A percentile compares a stretch with the other conserved stretches of the same genome.
Evolutionary conservation across 1,139 yeast genomes (phyloP).

Genomic region (Hyphopichia burtonii): DNA sequence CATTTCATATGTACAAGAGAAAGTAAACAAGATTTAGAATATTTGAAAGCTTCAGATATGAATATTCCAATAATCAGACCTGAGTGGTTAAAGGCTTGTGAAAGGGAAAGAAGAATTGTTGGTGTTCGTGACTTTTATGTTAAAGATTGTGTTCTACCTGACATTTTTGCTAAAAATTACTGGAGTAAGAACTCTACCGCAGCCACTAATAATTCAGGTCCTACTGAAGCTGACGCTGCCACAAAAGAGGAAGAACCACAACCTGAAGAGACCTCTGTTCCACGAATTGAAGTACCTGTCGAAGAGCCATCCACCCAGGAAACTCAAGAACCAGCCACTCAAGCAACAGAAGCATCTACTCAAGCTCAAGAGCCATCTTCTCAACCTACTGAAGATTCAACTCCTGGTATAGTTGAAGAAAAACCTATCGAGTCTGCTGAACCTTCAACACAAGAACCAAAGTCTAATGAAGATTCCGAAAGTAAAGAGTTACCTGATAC

Average conservation of each 20-base stretch:
- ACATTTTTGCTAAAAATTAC: constrained; percentile 43
- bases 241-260: not conserved
- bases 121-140: constrained; percentile 88
- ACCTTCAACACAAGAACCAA: not conserved
- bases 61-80: constrained; percentile 95
- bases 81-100: constrained; percentile 96
- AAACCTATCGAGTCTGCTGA: constrained; percentile 15
- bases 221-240: not conserved
- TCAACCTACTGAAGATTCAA: not conserved
- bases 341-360: not conserved
- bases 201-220: not conserved
- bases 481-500: not conserved
- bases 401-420: not conserved
- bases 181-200: constrained; percentile 26
- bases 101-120: constrained; percentile 80
- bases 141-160: constrained; percentile 49
- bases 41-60: constrained; percentile 74
- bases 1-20: constrained; percentile 80
- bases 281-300: not conserved
- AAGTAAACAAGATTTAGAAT: constrained; percentile 60
- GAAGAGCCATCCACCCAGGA: too few species aligned
- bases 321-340: not conserved
- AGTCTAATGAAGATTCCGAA: constrained; percentile 10
- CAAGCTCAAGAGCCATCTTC: not conserved
- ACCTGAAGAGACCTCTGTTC: not conserved